Conservation (phyloP, 257 asterid species). For the Fraxinus anomala region DNA sequence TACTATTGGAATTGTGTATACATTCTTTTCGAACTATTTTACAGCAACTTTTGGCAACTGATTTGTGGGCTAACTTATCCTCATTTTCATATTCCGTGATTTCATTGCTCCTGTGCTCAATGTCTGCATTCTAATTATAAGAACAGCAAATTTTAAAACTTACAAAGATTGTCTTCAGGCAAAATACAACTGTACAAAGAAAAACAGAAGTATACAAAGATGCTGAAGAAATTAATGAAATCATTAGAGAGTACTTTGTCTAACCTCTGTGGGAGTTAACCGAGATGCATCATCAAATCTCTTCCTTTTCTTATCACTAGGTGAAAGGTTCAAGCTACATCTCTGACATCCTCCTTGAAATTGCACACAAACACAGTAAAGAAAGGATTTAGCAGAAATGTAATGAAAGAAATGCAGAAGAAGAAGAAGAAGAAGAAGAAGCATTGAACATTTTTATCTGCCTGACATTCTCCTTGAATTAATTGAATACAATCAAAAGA, state of each 20-base stretch:
- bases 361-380: not conserved
- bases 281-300: not conserved
- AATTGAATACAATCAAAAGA: no score
- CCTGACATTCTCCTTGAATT: no score
- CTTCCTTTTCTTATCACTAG: conserved; percentile 5
- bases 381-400: no score
- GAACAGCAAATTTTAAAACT: not conserved
- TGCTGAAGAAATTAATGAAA: not conserved
- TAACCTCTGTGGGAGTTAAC: not conserved
- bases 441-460: no score
- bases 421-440: no score
- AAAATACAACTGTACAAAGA: not conserved
- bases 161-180: not conserved
- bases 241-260: not conserved
- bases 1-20: not conserved
- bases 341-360: not conserved
- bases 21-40: not conserved
- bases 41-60: not conserved
- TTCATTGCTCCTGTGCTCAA: not conserved
- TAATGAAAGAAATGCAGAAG: no score
- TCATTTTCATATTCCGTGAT: not conserved
- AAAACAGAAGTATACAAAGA: not conserved
- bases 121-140: not conserved
- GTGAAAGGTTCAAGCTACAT: not conserved
- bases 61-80: not conserved